Conservation (phyloP, 768 basidiomycete species). For the Rhodotorula taiwanensis region DNA sequence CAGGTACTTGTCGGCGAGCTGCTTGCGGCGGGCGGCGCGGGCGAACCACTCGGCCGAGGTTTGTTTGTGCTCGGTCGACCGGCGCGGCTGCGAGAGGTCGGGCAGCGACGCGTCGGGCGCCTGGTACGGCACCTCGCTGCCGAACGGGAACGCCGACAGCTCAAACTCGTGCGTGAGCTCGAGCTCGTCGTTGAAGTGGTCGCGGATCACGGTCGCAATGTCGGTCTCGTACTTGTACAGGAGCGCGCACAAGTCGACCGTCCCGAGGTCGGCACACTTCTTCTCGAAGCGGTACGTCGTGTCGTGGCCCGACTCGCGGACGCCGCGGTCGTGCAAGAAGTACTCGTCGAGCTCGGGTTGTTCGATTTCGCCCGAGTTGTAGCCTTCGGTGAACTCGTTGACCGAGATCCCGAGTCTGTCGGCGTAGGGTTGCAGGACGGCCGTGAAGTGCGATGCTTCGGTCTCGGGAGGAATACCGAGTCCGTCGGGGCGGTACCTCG, state of each 20-base stretch:
- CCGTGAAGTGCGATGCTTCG: conserved; percentile 95
- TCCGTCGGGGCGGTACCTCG: conserved; percentile 87
- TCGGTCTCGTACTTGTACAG: conserved; percentile 98
- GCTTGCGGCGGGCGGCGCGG: conserved; percentile 72
- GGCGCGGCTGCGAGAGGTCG: conserved; percentile 18
- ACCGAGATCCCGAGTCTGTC: conserved; percentile 84
- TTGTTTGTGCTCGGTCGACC: conserved; percentile 37
- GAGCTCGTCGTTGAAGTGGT: conserved; percentile 87
- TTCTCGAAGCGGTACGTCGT: conserved; percentile 90
- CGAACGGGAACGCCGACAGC: conserved; percentile 81
- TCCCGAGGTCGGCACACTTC: conserved; percentile 91
- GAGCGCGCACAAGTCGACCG: conserved; percentile 89
- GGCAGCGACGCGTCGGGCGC: conserved; percentile 52
- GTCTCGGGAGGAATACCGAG: conserved; percentile 97
- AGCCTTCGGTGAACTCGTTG: conserved; percentile 92
- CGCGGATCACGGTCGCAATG: conserved; percentile 93
- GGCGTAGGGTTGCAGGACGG: conserved; percentile 92
- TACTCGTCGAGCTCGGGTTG: conserved; percentile 92
- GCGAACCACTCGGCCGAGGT: conserved; percentile 88
- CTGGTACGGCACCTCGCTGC: conserved; percentile 53
- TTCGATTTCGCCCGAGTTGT: conserved; percentile 72
- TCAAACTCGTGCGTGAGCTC: conserved; percentile 88
- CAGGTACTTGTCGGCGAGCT: conserved; percentile 81
- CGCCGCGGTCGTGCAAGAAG: conserved; percentile 70
- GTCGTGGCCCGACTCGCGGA: conserved; percentile 79